Evolutionary conservation across 129 eudicot species (phyloP).

Genomic region (Heracleum sosnowskyi): DNA sequence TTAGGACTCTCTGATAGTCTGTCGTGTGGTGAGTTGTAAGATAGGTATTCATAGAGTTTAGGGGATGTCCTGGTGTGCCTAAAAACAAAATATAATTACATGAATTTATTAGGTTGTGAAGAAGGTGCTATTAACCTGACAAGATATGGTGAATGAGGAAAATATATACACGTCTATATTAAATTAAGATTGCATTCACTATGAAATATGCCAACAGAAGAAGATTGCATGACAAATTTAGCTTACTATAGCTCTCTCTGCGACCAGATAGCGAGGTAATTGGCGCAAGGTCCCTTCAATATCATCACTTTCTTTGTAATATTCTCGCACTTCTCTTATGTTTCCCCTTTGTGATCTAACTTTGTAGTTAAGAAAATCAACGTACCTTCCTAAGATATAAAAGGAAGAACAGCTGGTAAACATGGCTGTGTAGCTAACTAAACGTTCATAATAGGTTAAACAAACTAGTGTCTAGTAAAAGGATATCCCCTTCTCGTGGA

Average conservation of each 20-base stretch:
- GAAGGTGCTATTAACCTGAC: neutral
- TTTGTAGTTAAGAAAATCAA: constrained; percentile 33
- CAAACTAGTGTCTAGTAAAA: constrained; percentile 16
- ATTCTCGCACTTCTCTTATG: constrained; percentile 57
- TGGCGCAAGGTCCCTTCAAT: constrained; percentile 81
- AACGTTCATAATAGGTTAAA: neutral
- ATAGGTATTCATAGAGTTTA: neutral
- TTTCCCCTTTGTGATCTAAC: constrained; percentile 64
- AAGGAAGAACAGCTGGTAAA: neutral
- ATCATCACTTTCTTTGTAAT: constrained; percentile 81
- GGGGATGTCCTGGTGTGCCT: neutral
- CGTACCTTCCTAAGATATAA: neutral
- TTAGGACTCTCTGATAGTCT: neutral
- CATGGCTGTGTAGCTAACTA: neutral
- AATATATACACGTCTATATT: neutral
- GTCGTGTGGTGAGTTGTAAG: neutral
- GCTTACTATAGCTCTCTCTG: constrained; percentile 93
- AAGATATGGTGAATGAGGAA: neutral
- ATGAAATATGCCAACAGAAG: constrained; percentile 2
- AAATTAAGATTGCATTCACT: neutral
- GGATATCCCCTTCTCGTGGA: constrained; percentile 99
- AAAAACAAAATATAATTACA: no score
- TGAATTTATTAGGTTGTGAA: neutral
- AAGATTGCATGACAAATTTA: constrained; percentile 6
- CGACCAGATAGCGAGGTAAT: constrained; percentile 74